Base-by-base conservation (phyloP, 2,329 filamentous ascomycete species). In the Pseudofabraea citricarpa region DNA sequence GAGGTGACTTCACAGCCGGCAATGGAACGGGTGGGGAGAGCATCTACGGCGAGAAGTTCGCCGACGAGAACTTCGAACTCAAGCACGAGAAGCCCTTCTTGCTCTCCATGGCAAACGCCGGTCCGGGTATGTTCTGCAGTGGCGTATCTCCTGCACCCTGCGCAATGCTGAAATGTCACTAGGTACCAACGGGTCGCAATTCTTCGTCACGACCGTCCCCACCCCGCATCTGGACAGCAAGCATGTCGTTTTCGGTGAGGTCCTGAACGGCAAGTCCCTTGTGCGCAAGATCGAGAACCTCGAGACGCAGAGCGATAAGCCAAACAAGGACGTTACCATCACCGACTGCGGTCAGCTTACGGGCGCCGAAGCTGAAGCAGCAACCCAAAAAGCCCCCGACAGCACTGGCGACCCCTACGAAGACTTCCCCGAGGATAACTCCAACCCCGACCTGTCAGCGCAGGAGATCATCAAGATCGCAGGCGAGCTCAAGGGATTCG, bases 11-110 rank as follows among this genome's bases (percentile, higher is more conserved):
- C 66, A 98, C 91, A 38, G 83, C 81, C 43, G 89, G 89, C 64
- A 91, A 97, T 64, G 93, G 91, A 53, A 97, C 91, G 20, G 91
- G 91, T 52, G 91, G 91, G 60, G 93, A 97, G 72, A 93, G 87
- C 52, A 97, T 98, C 67, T 98, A 97, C 63, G 91, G 91, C 61
- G 86, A 86, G 65, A 97, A 96, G 72, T 98, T 98, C 59, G 87
- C 88, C 58, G 91, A 98, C 59, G 91, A 98, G 77, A 95, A 94
- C 66, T 97, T 98, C 62, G 78, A 87, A 42, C 71, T 85, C 62
- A 90, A 94, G 75, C 93, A 98, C 64, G 87, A 94, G 58, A 86
- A 84, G 58, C 90, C 93, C 2, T 96, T 96, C 73, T 73, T 97
- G 53, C 75, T 98, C 49, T 94, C 87, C 63, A 98, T 98, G 93